phyloP scores from a whole-genome alignment of 2,329 filamentous ascomycete genomes.

The Ophiostoma himal-ulmi region DNA sequence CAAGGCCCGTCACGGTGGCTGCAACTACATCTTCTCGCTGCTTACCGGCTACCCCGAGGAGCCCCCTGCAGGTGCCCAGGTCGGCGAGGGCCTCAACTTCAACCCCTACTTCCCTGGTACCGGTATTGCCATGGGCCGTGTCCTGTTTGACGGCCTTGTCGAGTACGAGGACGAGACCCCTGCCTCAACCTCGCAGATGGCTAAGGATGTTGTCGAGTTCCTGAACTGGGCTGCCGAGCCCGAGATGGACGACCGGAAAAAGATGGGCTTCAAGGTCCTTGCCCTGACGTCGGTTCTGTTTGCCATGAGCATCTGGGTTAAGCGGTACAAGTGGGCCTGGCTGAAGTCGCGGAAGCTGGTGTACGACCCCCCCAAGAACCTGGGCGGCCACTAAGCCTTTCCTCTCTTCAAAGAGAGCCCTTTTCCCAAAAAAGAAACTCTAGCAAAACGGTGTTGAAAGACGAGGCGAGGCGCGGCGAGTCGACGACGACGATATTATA shows the following conservation, averaged over 20 bases:
- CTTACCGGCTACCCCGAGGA: conserved; percentile 97
- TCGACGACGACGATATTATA: conserved; percentile 12
- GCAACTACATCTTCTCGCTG: conserved; percentile 96
- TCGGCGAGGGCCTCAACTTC: conserved; percentile 93
- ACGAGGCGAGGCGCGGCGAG: background rate
- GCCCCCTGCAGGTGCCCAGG: conserved; percentile 77
- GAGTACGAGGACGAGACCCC: conserved; percentile 97
- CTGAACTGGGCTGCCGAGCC: conserved; percentile 98
- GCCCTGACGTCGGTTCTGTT: conserved; percentile 72
- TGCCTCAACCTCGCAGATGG: conserved; percentile 96
- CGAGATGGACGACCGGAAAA: conserved; percentile 99
- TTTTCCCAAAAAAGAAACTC: background rate
- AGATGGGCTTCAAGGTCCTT: conserved; percentile 97
- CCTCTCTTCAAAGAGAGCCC: background rate
- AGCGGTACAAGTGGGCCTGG: conserved; percentile 98
- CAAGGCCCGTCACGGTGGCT: conserved; percentile 96
- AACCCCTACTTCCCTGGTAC: conserved; percentile 99
- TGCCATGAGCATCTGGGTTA: conserved; percentile 90
- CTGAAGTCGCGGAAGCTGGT: conserved; percentile 93
- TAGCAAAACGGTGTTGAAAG: background rate
- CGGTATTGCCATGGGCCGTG: conserved; percentile 97
- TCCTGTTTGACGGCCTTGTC: conserved; percentile 93
- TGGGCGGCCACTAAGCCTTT: conserved; percentile 4
- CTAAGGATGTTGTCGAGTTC: conserved; percentile 98
- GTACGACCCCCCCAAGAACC: conserved; percentile 66